Base-by-base conservation (phyloP, 306 rosid species). In the Quercus suber region DNA sequence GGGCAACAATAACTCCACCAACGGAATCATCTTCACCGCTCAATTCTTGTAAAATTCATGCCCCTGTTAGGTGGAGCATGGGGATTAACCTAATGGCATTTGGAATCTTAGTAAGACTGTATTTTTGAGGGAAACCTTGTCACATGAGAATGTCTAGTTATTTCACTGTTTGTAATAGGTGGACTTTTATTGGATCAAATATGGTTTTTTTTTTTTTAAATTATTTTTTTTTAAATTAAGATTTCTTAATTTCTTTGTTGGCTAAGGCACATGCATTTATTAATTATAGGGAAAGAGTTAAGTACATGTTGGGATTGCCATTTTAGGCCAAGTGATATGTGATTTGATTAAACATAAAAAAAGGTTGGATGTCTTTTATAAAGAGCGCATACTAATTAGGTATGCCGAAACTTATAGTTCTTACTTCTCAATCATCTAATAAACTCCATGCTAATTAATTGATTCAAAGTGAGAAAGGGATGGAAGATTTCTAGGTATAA, bases 1-100 rank as follows among this genome's bases (percentile, higher is more conserved):
- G 4, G 51, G 52, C n/a, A 58, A 58, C 77, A 33, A 55, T 84
- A 21, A 15, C 82, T 20, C 76, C 78, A 2, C 81, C 69, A 23
- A 56, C 21, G 74, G 4, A n/a, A 4, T 56, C 73, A 45, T 64
- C 70, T 64, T 61, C 72, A 33, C 60, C 57, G 5, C 28, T 80
- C 52, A 71, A 19, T 17, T 83, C 71, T 73, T 63, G 56, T 33
- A 73, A 41, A 73, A n/a, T 74, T 6, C 20, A 71, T 30, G 25
- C 5, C 17, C 41, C 20, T 73, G 19, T 73, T n/a, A 45, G n/a
- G 74, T 73, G 73, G 78, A 63, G 15, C 55, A 31, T 53, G 76
- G 73, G 69, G 57, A 51, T 79, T 72, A 37, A 31, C 19, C 8
- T 73, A 15, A 6, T 73, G 12, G 73, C 28, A 31, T 61, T 35